Percentiles rank a stretch among this genome's conserved stretches.
Conservation (phyloP, 768 basidiomycete species). For the Rossbeevera mucosa region DNA sequence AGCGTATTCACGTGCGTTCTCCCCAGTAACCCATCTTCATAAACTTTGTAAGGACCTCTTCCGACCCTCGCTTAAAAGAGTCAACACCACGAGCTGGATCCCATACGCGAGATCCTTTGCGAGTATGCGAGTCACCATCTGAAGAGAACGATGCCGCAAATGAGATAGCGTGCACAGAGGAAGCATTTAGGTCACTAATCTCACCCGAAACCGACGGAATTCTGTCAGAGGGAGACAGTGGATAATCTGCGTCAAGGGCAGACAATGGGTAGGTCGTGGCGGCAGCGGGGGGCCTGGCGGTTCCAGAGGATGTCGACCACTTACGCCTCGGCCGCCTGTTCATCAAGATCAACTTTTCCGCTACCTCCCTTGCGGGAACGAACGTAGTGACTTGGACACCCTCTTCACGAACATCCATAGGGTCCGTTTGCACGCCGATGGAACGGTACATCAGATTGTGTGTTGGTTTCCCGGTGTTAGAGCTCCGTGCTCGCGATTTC, state of each 20-base stretch:
- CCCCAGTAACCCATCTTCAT: slow-evolving; percentile 75
- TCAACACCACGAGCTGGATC: slow-evolving; percentile 85
- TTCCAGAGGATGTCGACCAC: slow-evolving; percentile 14
- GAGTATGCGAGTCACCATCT: slow-evolving; percentile 35
- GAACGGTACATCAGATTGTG: slow-evolving; percentile 48
- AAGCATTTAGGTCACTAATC: slow-evolving; percentile 4
- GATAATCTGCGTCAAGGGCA: slow-evolving; percentile 13
- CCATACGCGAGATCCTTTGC: slow-evolving; percentile 65
- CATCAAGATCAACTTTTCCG: slow-evolving; percentile 21
- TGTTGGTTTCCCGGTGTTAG: slow-evolving; percentile 21
- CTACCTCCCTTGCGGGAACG: slow-evolving; percentile 12
- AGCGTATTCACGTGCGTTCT: slow-evolving; percentile 31
- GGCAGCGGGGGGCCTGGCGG: not conserved
- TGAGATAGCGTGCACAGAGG: slow-evolving; percentile 44
- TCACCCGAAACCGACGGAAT: slow-evolving; percentile 6
- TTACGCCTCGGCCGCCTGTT: slow-evolving; percentile 20
- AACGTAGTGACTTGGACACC: slow-evolving; percentile 52
- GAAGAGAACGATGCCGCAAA: slow-evolving; percentile 52
- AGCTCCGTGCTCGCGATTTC: slow-evolving; percentile 35
- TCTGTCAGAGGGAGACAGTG: slow-evolving; percentile 17
- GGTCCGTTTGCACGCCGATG: slow-evolving; percentile 67
- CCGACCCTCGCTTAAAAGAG: slow-evolving; percentile 80
- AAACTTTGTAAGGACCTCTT: slow-evolving; percentile 82
- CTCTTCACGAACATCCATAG: slow-evolving; percentile 48
- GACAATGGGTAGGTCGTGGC: slow-evolving; percentile 1